Conservation (phyloP, 352 stramenopile genomes). For the Pythium aquatile region DNA sequence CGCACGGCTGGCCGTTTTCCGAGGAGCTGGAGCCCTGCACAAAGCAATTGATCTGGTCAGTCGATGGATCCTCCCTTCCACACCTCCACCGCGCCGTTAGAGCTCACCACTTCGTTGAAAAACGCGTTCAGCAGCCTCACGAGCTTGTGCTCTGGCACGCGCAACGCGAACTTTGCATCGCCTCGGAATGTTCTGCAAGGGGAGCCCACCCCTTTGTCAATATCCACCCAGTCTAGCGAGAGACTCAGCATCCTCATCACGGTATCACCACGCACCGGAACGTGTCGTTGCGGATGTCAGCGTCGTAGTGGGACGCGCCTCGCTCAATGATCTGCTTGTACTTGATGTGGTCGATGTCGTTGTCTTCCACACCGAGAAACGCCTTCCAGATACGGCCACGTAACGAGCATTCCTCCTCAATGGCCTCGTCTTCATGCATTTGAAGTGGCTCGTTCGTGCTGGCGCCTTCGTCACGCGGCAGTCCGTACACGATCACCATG, state of each 20-base stretch:
- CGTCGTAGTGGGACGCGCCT: slow-evolving; percentile 79
- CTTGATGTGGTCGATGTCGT: slow-evolving; percentile 47
- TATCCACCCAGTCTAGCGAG: neutral
- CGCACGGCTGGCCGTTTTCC: slow-evolving; percentile 7
- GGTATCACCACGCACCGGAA: slow-evolving; percentile 40
- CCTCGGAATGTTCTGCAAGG: slow-evolving; percentile 75
- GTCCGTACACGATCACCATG: slow-evolving; percentile 75
- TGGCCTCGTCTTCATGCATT: neutral
- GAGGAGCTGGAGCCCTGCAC: slow-evolving; percentile 17
- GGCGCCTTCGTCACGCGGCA: slow-evolving; percentile 51
- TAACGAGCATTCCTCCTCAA: slow-evolving; percentile 47
- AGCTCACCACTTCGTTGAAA: slow-evolving; percentile 71
- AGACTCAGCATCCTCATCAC: neutral
- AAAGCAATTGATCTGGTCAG: neutral
- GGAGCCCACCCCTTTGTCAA: neutral
- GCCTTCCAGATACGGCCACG: slow-evolving; percentile 88
- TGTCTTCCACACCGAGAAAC: slow-evolving; percentile 74
- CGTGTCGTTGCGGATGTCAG: slow-evolving; percentile 91
- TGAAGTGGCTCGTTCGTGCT: neutral
- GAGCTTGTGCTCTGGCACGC: slow-evolving; percentile 90
- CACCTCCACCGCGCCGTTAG: neutral
- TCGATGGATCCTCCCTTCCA: neutral
- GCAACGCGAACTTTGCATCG: slow-evolving; percentile 83
- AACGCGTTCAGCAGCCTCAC: slow-evolving; percentile 91
- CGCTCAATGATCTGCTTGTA: slow-evolving; percentile 72